Evolutionary conservation across 2,329 filamentous ascomycete species (phyloP).

Genomic region (Drechslerella coelobrocha): DNA sequence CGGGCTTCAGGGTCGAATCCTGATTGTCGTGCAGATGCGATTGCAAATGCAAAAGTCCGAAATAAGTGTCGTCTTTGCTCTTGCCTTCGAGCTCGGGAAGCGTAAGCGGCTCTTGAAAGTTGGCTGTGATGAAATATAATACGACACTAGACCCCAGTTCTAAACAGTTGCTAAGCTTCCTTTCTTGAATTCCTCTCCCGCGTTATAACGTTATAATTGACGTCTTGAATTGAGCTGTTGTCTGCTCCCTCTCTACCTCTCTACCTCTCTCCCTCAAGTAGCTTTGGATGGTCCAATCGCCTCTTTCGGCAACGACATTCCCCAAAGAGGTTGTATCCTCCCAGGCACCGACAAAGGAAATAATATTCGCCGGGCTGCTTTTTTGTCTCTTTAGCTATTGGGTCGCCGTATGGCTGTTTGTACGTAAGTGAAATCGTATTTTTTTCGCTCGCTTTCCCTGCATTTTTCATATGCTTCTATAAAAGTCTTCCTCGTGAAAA

Average conservation of each 20-base stretch:
- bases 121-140: neutral
- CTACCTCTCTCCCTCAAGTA: no score
- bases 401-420: neutral
- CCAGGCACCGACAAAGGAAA: neutral
- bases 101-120: neutral
- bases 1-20: neutral
- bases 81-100: neutral
- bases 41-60: neutral
- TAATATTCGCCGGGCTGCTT: neutral
- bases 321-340: neutral
- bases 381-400: neutral
- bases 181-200: neutral
- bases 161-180: neutral
- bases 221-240: neutral
- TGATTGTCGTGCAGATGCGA: neutral
- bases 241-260: no score
- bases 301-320: neutral
- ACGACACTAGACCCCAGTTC: neutral
- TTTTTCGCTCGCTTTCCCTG: neutral
- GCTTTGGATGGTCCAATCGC: neutral
- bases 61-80: conserved; percentile 1
- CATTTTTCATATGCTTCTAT: no score
- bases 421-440: neutral
- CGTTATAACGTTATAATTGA: neutral
- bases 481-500: no score